Base-by-base conservation (phyloP, 2,329 filamentous ascomycete genomes). In the Claviceps sorghi region DNA sequence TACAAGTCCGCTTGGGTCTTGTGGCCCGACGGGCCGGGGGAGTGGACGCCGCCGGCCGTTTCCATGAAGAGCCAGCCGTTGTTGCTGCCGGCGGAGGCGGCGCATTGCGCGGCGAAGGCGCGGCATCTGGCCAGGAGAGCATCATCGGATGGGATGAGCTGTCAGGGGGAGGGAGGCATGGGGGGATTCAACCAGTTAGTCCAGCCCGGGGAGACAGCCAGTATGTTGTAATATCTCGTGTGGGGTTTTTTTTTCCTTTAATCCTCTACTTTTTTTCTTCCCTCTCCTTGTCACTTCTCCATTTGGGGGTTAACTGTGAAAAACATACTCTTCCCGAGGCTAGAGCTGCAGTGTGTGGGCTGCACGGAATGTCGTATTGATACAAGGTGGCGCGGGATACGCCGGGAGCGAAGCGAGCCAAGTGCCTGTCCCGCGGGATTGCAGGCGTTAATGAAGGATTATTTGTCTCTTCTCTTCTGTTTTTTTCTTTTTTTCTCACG, bases 21-120 rank as follows among this genome's bases (percentile, higher is more conserved):
- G 10, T 11, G 22, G 7, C 86, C 86, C 38, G 84, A 86, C 1
- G 87, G 88, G 0, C 79, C 79, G 0, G 88, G 88, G 0, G 86
- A 91, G 55, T 91, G 81, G 0, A 91, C 84, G 1, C 88, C 88
- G 1, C 87, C 88, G 1, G 88, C 87, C 1, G 88, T 93, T 64
- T 94, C 88, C 46, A 93, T 72, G 47, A 94, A 75, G 1, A 86
- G 69, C 66, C 83, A 79, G n/a, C 77, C 77, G 46, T 77, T 77
- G 47, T 69, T 64, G 4, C 68, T 67, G 2, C 59, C 58, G 22
- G 62, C 59, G 3, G 75, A 71, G 21, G 63, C 59, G 3, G 75
- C 71, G 51, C 70, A 71, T n/a, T 67, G 58, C 7, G 65, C 62
- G 1, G 76, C 69, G 52, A 73, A 68, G 1, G 68, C 62, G 38